These are phyloP conservation scores for Turritis glabra DNA, from an alignment of 345 rosid species.

Conservation along the genomic window DNA sequence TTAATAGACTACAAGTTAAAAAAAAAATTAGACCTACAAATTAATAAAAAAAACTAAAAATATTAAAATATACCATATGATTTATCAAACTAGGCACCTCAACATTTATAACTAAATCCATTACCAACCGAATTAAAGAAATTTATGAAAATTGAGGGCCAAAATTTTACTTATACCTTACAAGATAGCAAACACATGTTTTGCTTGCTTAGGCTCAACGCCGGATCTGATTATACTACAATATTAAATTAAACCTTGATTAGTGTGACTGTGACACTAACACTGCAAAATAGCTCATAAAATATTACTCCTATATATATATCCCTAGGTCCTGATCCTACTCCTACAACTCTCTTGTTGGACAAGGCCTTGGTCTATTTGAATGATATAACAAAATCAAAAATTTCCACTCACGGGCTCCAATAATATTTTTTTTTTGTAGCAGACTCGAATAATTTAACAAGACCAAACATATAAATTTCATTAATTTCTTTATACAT, in stretches of 20 bases:
- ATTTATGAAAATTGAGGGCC: no score
- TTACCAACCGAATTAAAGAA: no score
- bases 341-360: background rate
- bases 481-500: background rate
- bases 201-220: no score
- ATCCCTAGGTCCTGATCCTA: background rate
- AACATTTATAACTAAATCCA: no score
- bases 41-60: no score
- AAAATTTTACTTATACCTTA: no score
- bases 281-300: background rate
- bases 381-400: background rate
- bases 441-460: no score
- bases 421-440: background rate
- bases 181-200: no score
- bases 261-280: background rate
- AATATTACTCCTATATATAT: background rate
- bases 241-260: background rate
- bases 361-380: constrained; percentile 12
- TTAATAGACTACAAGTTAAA: no score
- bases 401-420: constrained; percentile 9
- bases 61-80: no score
- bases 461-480: background rate
- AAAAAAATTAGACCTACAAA: no score
- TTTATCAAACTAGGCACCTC: no score
- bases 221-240: background rate